Evolutionary conservation across 2,329 filamentous ascomycete species (phyloP), one percentile per base, ranked within the genome.

Genomic region (Botrytis fragariae): DNA sequence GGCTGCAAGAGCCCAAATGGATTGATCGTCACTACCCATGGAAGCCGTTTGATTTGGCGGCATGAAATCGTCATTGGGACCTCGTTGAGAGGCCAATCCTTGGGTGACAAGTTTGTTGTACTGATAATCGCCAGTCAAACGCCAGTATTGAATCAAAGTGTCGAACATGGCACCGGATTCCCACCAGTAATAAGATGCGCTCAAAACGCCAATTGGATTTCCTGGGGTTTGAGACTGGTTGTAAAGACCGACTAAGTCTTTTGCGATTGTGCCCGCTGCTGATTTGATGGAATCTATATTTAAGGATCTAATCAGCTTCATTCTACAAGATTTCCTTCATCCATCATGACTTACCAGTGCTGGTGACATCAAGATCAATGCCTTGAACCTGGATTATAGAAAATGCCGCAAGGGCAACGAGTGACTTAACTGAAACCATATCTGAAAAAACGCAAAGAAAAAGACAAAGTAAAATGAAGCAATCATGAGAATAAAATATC

Each of bases 21-120:
- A 88, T 81, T 93, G 91, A 78, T 93, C 91, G 75, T 93, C 91
- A 80, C 92, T 93, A 77, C 90, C 90, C 69, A 89, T 84, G 0
- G 86, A 87, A 12, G 84, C 84, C 1, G 87, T 88, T 80, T 87
- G 87, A 80, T 90, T 90, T 22, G 80, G 79, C 3, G 89, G 90
- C 86, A 88, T 88, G 81, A 87, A 92, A 75, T 91, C 86, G 20
- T 81, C 79, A 74, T 85, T 84, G n/a, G 85, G 82, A n/a, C 89
- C 89, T 32, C 85, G 84, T 79, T 92, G 90, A 78, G 86, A 86
- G 22, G 89, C 79, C 79, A 92, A 82, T 5, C 86, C 88, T 75
- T 88, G 79, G 72, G 84, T 88, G 25, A 89, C 83, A 20, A 88
- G 84, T 16, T 85, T 79, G 80, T 92, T 92, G 82, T 90, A 92